Conservation (phyloP, 176 grass and related monocot genomes). For the Guadua angustifolia region DNA sequence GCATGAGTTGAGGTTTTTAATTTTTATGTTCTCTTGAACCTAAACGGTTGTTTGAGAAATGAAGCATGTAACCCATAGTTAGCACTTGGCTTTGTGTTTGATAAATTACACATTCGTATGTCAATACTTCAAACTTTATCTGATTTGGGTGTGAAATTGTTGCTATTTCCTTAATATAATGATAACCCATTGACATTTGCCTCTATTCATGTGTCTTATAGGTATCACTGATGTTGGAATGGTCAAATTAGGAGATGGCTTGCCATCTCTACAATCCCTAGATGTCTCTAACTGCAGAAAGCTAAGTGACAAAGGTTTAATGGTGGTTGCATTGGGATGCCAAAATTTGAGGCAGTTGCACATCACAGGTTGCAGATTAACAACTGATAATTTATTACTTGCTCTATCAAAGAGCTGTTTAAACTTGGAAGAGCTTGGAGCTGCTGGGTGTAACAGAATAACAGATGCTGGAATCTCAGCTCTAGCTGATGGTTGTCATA, state of each 20-base stretch:
- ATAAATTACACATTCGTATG: not conserved
- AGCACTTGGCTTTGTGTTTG: not conserved
- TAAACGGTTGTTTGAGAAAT: not conserved
- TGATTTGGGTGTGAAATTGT: not conserved
- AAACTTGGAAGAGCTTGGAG: constrained; percentile 70
- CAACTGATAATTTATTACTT: constrained; percentile 70
- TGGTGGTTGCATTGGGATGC: constrained; percentile 58
- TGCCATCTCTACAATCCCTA: constrained; percentile 63
- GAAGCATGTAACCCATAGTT: not conserved
- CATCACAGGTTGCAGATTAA: constrained; percentile 63
- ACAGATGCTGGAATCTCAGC: constrained; percentile 69
- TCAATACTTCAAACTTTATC: not conserved
- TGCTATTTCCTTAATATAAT: constrained; percentile 22
- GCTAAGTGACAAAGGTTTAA: constrained; percentile 75
- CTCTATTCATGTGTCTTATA: constrained; percentile 34
- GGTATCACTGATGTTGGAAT: constrained; percentile 78
- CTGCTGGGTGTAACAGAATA: constrained; percentile 63
- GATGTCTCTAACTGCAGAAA: constrained; percentile 90
- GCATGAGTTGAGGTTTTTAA: not conserved
- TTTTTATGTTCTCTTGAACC: constrained; percentile 1
- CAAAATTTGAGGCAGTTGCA: constrained; percentile 60
- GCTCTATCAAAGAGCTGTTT: constrained; percentile 67
- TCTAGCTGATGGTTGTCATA: constrained; percentile 67
- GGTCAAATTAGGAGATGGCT: constrained; percentile 54
- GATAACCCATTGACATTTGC: not conserved